Percentiles rank a stretch among this genome's conserved stretches.
phyloP scores from a whole-genome alignment of 2,329 filamentous ascomycete genomes.

The Aspergillus eucalypticola region DNA sequence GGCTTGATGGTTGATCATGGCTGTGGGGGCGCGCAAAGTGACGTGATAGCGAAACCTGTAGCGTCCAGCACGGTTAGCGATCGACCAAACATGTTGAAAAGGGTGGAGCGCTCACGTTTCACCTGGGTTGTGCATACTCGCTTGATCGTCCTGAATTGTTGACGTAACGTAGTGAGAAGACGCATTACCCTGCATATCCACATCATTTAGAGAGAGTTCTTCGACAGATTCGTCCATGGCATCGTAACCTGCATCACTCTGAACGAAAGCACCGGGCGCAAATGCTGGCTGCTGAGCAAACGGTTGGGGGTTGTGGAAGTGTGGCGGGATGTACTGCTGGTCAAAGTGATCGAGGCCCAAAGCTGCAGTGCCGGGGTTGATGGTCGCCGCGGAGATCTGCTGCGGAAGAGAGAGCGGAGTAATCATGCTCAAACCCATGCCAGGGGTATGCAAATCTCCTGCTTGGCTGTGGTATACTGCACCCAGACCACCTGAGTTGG shows the following conservation, averaged over 20 bases:
- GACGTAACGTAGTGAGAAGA: constrained; percentile 48
- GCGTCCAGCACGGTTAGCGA: constrained; percentile 17
- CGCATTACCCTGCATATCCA: constrained; percentile 53
- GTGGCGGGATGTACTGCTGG: constrained; percentile 54
- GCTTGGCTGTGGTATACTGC: constrained; percentile 80
- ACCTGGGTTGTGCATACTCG: constrained; percentile 33
- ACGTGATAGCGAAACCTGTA: constrained; percentile 80
- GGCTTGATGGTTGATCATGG: constrained; percentile 82
- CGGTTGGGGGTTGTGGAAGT: constrained; percentile 68
- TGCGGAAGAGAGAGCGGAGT: constrained; percentile 81
- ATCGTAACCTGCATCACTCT: constrained; percentile 78
- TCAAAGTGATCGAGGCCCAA: constrained; percentile 71
- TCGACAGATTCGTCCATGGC: constrained; percentile 69
- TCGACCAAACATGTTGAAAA: background rate
- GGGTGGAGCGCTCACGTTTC: constrained; percentile 54
- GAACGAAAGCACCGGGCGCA: constrained; percentile 76
- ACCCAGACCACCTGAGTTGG: constrained; percentile 75
- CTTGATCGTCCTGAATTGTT: constrained; percentile 27
- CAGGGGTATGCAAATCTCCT: constrained; percentile 83
- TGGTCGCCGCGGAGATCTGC: constrained; percentile 62
- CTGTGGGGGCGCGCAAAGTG: constrained; percentile 88
- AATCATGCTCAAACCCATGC: constrained; percentile 69
- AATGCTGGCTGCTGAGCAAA: constrained; percentile 66
- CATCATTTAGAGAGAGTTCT: constrained; percentile 63
- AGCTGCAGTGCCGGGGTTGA: constrained; percentile 56